Evolutionary conservation across 148 eudicot species (phyloP).

Genomic region (Chenopodium album): DNA sequence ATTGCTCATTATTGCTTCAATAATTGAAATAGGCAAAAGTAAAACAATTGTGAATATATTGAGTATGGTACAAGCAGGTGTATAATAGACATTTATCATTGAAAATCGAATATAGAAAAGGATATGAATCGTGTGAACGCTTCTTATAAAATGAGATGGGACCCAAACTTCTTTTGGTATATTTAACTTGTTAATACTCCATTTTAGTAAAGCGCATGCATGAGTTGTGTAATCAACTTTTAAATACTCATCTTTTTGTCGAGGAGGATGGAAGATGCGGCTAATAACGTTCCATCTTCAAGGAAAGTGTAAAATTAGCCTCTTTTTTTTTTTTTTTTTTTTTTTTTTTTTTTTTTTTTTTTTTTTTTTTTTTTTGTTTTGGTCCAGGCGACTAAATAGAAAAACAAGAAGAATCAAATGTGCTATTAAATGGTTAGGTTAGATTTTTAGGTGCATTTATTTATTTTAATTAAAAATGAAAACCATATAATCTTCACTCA

Average conservation of each 20-base stretch:
- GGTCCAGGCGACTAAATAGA: background rate
- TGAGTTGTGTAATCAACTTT: conserved; percentile 32
- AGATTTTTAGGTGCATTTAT: conserved; percentile 13
- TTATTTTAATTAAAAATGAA: background rate
- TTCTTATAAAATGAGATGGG: background rate
- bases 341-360: conserved; percentile 21
- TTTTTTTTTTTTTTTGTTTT: conserved; percentile 21
- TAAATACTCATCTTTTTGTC: conserved; percentile 15
- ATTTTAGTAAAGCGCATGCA: conserved; percentile 17
- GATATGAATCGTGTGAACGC: background rate
- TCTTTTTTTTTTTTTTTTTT: conserved; percentile 14
- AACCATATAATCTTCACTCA: background rate
- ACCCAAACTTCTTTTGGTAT: background rate
- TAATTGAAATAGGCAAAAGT: too few species aligned
- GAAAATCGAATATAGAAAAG: background rate
- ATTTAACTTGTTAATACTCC: background rate
- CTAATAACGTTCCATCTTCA: conserved; percentile 13
- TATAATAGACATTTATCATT: too few species aligned
- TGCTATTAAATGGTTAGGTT: conserved; percentile 12
- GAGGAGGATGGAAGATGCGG: conserved; percentile 18
- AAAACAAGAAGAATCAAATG: conserved; percentile 20
- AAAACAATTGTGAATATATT: too few species aligned
- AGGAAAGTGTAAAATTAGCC: conserved; percentile 20
- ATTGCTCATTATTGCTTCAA: too few species aligned
- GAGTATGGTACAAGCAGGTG: too few species aligned